Evolutionary conservation across 257 asterid genomes (phyloP).

Genomic region (Lycium ferocissimum): DNA sequence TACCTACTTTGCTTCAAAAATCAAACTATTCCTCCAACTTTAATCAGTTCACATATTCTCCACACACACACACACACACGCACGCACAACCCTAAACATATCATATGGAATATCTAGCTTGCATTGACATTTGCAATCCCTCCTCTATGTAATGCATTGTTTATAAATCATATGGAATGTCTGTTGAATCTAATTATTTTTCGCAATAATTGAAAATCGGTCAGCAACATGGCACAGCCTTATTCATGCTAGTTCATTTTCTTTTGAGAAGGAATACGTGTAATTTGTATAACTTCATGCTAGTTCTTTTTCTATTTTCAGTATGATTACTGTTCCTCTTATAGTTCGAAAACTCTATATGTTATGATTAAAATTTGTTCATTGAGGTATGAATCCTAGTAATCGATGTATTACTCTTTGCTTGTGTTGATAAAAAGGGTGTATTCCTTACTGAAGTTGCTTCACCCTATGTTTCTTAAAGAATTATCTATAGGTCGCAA

Average conservation of each 20-base stretch:
- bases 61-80: too few relatives aligned
- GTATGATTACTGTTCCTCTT: neutral
- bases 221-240: neutral
- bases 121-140: neutral
- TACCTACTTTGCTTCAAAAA: neutral
- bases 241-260: neutral
- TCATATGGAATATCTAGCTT: too few relatives aligned
- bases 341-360: neutral
- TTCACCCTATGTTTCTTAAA: neutral
- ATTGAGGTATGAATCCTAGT: neutral
- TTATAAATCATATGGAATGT: neutral
- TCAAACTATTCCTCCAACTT: neutral
- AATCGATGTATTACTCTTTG: neutral
- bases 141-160: neutral
- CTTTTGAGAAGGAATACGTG: too few relatives aligned
- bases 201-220: neutral
- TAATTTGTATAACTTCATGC: neutral
- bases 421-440: neutral
- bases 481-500: neutral
- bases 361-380: neutral
- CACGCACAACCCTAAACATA: too few relatives aligned
- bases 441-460: neutral
- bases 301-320: neutral
- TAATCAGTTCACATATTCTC: neutral
- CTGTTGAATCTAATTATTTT: neutral